A percentile compares a stretch with the other conserved stretches of the same genome.
These are phyloP conservation scores for Ascochyta viciae-villosae DNA, from an alignment of 2,329 filamentous ascomycete species.

Conservation along the genomic window DNA sequence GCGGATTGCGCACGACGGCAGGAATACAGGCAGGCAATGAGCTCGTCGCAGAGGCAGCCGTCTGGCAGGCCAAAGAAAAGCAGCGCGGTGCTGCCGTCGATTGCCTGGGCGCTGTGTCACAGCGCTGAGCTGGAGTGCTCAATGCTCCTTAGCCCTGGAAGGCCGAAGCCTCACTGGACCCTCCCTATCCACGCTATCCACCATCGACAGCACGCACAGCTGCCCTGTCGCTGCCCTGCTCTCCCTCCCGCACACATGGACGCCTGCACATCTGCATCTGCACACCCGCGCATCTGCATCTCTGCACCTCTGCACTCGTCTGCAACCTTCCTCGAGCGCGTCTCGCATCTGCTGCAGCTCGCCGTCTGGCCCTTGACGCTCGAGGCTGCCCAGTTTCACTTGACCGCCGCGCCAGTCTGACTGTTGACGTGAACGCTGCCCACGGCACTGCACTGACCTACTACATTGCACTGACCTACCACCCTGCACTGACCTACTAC, in stretches of 20 bases:
- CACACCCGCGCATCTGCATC: background rate
- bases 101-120: slow-evolving; percentile 9
- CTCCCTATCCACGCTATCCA: background rate
- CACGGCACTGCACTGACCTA: background rate
- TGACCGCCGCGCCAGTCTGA: slow-evolving; percentile 6
- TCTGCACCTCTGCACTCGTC: background rate
- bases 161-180: slow-evolving; percentile 12
- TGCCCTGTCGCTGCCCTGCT: slow-evolving; percentile 3
- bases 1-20: background rate
- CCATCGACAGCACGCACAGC: slow-evolving; percentile 1
- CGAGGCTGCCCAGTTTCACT: slow-evolving; percentile 16
- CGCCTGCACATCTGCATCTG: background rate
- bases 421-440: background rate
- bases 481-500: background rate
- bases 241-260: background rate
- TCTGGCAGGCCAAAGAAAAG: slow-evolving; percentile 1
- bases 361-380: slow-evolving; percentile 11
- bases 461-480: background rate
- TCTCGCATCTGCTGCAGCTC: slow-evolving; percentile 23
- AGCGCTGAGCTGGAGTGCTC: slow-evolving; percentile 2
- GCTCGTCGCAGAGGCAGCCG: background rate
- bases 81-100: slow-evolving; percentile 6
- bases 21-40: background rate
- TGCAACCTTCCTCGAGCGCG: slow-evolving; percentile 10
- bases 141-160: background rate